Evolutionary conservation across 2,329 filamentous ascomycete species (phyloP), one percentile per base, ranked within the genome.

Genomic region (Fusarium metavorans): DNA sequence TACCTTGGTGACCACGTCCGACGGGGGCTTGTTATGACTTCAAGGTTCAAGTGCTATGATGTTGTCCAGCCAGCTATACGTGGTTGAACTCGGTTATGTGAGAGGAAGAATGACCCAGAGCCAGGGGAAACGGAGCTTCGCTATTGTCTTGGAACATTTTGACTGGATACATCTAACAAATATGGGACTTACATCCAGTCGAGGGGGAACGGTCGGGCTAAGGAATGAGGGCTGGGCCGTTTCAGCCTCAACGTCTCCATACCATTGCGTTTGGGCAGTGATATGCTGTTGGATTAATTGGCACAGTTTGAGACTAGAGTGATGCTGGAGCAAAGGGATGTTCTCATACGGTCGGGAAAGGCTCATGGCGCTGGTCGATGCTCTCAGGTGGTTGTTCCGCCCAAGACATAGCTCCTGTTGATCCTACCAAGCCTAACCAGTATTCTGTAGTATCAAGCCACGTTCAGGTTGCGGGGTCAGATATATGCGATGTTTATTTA

Each of bases 261-360:
- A 18, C 25, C 9, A n/a, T 8, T 30, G 25, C 5, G 16, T 30
- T 52, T n/a, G 16, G 25, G 11, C 6, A n/a, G 9, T 52, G 48
- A 6, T 18, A 52, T 52, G 3, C 2, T 10, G 10, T 13, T n/a
- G 14, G 48, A 7, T 30, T 13, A 5, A 3, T n/a, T 52, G 5
- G 25, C 18, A 30, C 5, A n/a, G 16, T n/a, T 11, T 25, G 5
- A 30, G 25, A 18, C 16, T 30, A n/a, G 25, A n/a, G 6, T 4
- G 25, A 13, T n/a, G 3, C 6, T 8, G 5, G 25, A 18, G 5
- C 2, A 0, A 18, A n/a, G 9, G 5, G 3, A 30, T 30, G 6
- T 13, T 13, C 6, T 52, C 10, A 13, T 30, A 30, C 11, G 27
- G 16, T 10, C 4, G 25, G 18, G 16, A 3, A 4, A 30, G 27